Percentiles rank a stretch among this genome's conserved stretches.
Conservation (phyloP, 768 basidiomycete species). For the Hygrophoropsis aurantiaca region DNA sequence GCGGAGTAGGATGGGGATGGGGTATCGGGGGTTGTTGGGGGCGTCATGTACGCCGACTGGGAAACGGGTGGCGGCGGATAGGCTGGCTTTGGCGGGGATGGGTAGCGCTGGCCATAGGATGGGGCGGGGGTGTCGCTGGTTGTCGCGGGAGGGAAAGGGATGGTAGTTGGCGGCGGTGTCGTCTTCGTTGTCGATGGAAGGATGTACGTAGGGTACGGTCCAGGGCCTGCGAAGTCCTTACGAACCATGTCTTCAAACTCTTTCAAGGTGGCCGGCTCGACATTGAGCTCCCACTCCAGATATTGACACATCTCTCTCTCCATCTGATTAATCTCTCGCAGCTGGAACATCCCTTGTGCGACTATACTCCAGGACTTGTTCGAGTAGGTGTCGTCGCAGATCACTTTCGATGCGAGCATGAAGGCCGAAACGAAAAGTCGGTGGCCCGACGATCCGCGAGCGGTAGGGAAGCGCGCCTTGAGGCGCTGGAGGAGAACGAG, state of each 20-base stretch:
- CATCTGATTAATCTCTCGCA: constrained; percentile 81
- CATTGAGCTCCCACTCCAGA: constrained; percentile 88
- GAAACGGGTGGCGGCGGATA: constrained; percentile 13
- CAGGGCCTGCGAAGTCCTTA: constrained; percentile 56
- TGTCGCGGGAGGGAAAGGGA: constrained; percentile 33
- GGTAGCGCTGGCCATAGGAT: constrained; percentile 27
- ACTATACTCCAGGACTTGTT: constrained; percentile 94
- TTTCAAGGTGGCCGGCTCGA: constrained; percentile 58
- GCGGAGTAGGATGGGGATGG: constrained; percentile 52
- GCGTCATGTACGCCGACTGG: constrained; percentile 19
- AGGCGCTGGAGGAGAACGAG: constrained; percentile 59
- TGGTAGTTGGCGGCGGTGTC: constrained; percentile 36
- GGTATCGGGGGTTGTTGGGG: constrained; percentile 48
- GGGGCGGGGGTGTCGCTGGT: constrained; percentile 25
- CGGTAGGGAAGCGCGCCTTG: constrained; percentile 72
- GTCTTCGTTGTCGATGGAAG: constrained; percentile 63
- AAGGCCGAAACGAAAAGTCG: constrained; percentile 71
- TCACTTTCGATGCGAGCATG: constrained; percentile 77
- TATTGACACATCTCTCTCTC: constrained; percentile 82
- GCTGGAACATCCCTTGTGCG: constrained; percentile 80
- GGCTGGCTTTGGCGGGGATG: constrained; percentile 30
- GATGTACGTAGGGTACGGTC: constrained; percentile 64
- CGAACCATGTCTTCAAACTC: constrained; percentile 63
- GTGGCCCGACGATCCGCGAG: constrained; percentile 74
- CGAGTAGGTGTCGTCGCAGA: constrained; percentile 91